Base-by-base conservation (phyloP, 2,329 filamentous ascomycete species). In the Pseudomassariella vexata region DNA sequence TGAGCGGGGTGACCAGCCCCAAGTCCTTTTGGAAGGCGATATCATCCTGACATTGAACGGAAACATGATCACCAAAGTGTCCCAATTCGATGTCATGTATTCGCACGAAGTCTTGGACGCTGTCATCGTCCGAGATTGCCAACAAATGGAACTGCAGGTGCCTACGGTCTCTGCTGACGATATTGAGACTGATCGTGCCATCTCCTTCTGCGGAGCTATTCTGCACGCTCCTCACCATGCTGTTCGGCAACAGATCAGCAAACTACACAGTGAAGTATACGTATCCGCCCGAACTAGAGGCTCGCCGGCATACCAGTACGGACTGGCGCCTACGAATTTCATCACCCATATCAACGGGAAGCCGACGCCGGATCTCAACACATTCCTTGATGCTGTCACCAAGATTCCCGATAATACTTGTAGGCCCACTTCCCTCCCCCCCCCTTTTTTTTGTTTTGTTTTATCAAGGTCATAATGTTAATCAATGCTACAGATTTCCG, bases 21-120 rank as follows among this genome's bases (percentile, higher is more conserved):
- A 39, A 68, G 75, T 80, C 11, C 71, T 98, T 11, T 70, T 85
- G 19, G 94, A 98, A 63, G 88, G 89, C 30, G 92, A 98, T 53
- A 82, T 98, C 32, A 79, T 98, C 36, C 73, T 98, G 38, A 94
- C 86, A 0, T 66, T 98, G 28, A 95, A 96, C 56, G 85, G 76
- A 46, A 85, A 90, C 52, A 79, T 96, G 41, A 90, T 96, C 59
- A 98, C 94, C 1, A 82, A 86, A 29, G 88, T 95, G 34, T 84
- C 83, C 0, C 88, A 98, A 58, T 74, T 98, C 25, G 92, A 98
- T 55, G 72, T 95, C 45, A 96, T 96, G 92, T 98, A 98, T 63
- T 81, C 84, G 47, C 79, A 94, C 51, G 82, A 90, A 38, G 59
- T 75, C 19, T 74, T 98, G 2, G 84, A 94, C 45, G 89, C 88